Evolutionary conservation across 2,329 filamentous ascomycete genomes (phyloP).

Genomic region (Fusarium fracticaudum): DNA sequence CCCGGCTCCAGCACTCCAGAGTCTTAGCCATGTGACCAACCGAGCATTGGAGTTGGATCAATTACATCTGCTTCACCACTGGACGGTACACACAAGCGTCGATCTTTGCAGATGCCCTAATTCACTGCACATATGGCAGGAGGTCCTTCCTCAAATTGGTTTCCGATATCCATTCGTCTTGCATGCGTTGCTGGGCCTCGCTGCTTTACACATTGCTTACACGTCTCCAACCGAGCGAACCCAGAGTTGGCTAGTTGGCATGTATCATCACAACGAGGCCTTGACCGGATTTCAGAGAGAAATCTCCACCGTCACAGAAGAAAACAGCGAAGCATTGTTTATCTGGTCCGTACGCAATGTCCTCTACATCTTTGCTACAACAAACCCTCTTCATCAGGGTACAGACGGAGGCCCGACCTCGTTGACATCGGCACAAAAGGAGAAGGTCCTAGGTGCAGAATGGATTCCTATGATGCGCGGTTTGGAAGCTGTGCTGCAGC

Average conservation of each 20-base stretch:
- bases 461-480: background rate
- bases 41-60: background rate
- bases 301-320: background rate
- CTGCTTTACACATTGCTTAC: background rate
- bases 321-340: background rate
- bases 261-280: background rate
- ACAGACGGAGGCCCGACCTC: background rate
- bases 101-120: background rate
- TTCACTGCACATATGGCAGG: background rate
- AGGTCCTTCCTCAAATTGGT: background rate
- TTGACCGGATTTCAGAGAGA: background rate
- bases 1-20: fast-evolving
- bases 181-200: fast-evolving
- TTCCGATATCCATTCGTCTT: background rate
- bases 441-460: background rate
- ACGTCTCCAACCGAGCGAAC: background rate
- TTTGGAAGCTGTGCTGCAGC: background rate
- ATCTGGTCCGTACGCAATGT: background rate
- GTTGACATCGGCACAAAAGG: background rate
- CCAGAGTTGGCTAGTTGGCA: background rate
- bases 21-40: fast-evolving
- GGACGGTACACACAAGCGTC: background rate
- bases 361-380: background rate
- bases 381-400: background rate
- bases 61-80: background rate